These are phyloP conservation scores for Leccinum truebloodii DNA, from an alignment of 768 basidiomycete genomes.

Conservation along the genomic window DNA sequence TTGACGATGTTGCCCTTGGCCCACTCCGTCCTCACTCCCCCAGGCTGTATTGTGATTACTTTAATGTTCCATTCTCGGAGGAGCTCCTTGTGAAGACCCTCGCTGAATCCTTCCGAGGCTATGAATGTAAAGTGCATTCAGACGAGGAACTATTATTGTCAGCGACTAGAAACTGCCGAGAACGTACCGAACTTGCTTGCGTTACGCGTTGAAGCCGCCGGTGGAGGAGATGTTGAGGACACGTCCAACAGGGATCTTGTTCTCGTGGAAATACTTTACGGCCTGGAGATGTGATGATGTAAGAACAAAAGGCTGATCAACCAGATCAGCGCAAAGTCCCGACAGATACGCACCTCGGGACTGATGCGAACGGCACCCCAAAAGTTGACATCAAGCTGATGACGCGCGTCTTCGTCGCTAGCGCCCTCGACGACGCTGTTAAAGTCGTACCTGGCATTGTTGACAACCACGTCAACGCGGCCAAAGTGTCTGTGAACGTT, in stretches of 20 bases:
- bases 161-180: background rate
- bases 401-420: slow-evolving; percentile 27
- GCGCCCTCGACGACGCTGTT: slow-evolving; percentile 28
- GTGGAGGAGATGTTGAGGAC: slow-evolving; percentile 24
- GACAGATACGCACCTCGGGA: background rate
- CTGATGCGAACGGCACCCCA: slow-evolving; percentile 31
- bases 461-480: slow-evolving; percentile 36
- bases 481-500: slow-evolving; percentile 27
- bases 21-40: slow-evolving; percentile 23
- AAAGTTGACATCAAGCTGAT: slow-evolving; percentile 35
- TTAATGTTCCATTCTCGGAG: slow-evolving; percentile 29
- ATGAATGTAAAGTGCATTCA: background rate
- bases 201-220: slow-evolving; percentile 18
- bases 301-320: background rate
- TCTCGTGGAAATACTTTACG: slow-evolving; percentile 32
- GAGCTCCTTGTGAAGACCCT: slow-evolving; percentile 26
- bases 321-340: too few species aligned
- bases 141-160: background rate
- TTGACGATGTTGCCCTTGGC: slow-evolving; percentile 21
- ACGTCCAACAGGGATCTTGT: slow-evolving; percentile 24
- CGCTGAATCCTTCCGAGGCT: slow-evolving; percentile 31
- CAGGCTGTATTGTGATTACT: slow-evolving; percentile 22
- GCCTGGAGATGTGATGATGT: slow-evolving; percentile 8
- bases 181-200: slow-evolving; percentile 27
- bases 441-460: slow-evolving; percentile 32